These are phyloP conservation scores for Phytophthora gonapodyides DNA, from an alignment of 352 stramenopile species.

Conservation along the genomic window DNA sequence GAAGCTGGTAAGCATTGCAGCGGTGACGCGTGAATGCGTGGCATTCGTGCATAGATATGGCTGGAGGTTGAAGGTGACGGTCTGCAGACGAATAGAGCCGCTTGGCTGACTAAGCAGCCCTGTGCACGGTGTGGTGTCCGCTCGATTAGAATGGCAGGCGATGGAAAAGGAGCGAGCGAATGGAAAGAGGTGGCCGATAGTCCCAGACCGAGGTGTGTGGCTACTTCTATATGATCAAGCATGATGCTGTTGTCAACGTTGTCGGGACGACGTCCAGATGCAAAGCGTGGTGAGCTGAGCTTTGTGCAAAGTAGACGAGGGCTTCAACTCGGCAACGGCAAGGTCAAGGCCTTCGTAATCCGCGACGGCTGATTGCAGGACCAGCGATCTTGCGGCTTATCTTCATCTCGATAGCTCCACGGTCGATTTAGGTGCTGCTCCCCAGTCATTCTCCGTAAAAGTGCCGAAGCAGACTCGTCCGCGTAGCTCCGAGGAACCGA, in stretches of 20 bases:
- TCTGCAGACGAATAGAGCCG: constrained; percentile 30
- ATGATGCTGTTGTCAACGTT: no score
- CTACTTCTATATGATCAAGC: no score
- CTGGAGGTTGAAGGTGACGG: constrained; percentile 27
- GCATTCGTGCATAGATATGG: constrained; percentile 27
- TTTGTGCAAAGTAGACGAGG: constrained; percentile 6
- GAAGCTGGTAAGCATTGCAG: constrained; percentile 23
- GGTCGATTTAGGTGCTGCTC: background rate
- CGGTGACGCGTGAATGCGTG: constrained; percentile 29
- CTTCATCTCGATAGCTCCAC: constrained; percentile 5
- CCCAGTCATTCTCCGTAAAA: constrained; percentile 34
- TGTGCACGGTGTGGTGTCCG: background rate
- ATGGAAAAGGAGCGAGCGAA: background rate
- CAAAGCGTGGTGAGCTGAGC: constrained; percentile 3
- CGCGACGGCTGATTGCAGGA: constrained; percentile 5
- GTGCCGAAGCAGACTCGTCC: constrained; percentile 27
- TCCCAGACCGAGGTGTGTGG: no score
- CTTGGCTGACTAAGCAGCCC: constrained; percentile 9
- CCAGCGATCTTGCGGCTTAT: background rate
- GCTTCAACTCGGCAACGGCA: constrained; percentile 18
- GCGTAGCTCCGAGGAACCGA: constrained; percentile 31
- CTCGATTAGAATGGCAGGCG: constrained; percentile 6
- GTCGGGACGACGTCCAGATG: background rate
- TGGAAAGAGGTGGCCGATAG: no score
- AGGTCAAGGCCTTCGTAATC: constrained; percentile 10